A percentile compares a stretch with the other conserved stretches of the same genome.
These are phyloP conservation scores for Ophiostoma himal-ulmi DNA, from an alignment of 2,329 filamentous ascomycete species.

Conservation along the genomic window DNA sequence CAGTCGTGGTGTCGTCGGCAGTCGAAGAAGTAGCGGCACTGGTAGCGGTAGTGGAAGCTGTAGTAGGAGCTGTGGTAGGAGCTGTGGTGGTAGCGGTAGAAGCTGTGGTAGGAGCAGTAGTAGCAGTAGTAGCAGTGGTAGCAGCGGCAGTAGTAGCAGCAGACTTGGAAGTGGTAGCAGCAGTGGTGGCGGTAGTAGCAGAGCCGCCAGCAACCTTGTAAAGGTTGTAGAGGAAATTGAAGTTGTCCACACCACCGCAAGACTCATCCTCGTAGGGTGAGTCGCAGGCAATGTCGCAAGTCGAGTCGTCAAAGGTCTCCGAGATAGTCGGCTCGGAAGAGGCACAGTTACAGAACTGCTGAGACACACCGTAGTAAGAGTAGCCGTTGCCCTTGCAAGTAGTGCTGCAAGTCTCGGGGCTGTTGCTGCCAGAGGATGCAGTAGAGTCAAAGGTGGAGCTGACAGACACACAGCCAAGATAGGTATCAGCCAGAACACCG, in stretches of 20 bases:
- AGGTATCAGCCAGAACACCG: slow-evolving; percentile 19
- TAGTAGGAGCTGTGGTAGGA: background rate
- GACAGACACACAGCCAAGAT: slow-evolving; percentile 25
- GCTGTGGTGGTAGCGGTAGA: background rate
- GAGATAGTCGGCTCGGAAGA: slow-evolving; percentile 20
- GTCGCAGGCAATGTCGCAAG: slow-evolving; percentile 23
- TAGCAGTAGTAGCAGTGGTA: background rate
- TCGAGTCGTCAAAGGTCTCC: slow-evolving; percentile 24
- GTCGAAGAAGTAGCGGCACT: background rate
- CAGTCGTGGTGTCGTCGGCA: background rate
- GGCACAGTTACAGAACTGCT: slow-evolving; percentile 26
- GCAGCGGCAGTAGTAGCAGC: background rate
- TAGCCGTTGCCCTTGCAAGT: slow-evolving; percentile 23
- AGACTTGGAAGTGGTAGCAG: background rate
- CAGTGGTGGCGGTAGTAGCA: background rate
- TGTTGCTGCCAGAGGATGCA: slow-evolving; percentile 21
- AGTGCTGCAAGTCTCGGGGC: slow-evolving; percentile 21
- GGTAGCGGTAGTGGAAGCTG: background rate
- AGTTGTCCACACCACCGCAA: slow-evolving; percentile 25
- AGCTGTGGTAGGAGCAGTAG: background rate
- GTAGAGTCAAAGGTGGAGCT: slow-evolving; percentile 24
- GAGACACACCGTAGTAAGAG: slow-evolving; percentile 24
- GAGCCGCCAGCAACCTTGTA: slow-evolving; percentile 16
- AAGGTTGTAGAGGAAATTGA: slow-evolving; percentile 26
- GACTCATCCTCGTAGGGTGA: slow-evolving; percentile 21